Conservation (phyloP, 441 rosid genomes). For the Viola pubescens region DNA sequence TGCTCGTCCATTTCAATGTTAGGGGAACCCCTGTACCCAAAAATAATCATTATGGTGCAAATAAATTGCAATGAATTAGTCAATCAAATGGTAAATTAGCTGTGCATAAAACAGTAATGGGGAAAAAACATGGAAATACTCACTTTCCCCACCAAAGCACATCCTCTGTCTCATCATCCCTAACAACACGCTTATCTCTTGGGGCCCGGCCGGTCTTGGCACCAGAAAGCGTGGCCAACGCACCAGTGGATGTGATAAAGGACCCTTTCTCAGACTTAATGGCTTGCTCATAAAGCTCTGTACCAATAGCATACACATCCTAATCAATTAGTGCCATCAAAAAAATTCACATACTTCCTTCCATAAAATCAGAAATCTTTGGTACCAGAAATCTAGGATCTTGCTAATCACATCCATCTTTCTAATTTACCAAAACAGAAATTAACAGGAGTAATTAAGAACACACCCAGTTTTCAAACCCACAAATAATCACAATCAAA, state of each 20-base stretch:
- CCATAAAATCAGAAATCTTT: too few relatives aligned
- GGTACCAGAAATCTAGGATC: too few relatives aligned
- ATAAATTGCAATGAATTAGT: neutral
- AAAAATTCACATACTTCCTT: too few relatives aligned
- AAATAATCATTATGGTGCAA: neutral
- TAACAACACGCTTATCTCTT: slow-evolving; percentile 85
- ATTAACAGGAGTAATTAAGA: too few relatives aligned
- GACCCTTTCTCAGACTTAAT: slow-evolving; percentile 88
- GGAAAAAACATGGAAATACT: slow-evolving; percentile 19
- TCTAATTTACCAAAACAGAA: too few relatives aligned
- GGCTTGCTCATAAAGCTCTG: slow-evolving; percentile 92
- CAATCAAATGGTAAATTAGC: neutral
- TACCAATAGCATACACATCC: neutral
- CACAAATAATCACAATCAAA: too few relatives aligned
- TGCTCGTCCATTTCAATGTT: slow-evolving; percentile 98
- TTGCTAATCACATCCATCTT: too few relatives aligned
- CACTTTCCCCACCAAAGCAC: slow-evolving; percentile 99
- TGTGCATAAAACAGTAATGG: neutral
- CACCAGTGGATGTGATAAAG: slow-evolving; percentile 71
- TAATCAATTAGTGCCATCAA: too few relatives aligned
- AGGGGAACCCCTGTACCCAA: slow-evolving; percentile 64
- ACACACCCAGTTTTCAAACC: too few relatives aligned
- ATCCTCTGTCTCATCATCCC: slow-evolving; percentile 49
- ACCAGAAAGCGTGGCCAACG: slow-evolving; percentile 84
- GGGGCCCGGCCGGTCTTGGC: slow-evolving; percentile 92